Evolutionary conservation across 2,329 filamentous ascomycete species (phyloP).

Genomic region (Geosmithia flava): DNA sequence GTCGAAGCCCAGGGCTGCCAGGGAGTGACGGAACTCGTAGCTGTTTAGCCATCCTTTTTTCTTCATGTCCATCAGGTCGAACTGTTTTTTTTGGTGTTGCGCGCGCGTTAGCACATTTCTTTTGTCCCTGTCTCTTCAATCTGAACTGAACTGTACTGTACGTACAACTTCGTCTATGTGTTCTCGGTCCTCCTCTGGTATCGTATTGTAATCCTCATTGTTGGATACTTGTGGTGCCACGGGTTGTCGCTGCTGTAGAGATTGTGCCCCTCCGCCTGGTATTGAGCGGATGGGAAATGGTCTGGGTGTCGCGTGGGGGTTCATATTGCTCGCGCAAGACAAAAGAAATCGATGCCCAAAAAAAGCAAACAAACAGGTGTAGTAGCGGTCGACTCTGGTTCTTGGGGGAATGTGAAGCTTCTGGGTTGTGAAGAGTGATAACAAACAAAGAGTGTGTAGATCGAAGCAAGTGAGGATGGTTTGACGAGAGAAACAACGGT

Average conservation of each 20-base stretch:
- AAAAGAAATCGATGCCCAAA: background rate
- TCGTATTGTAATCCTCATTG: conserved; percentile 24
- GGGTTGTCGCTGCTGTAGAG: conserved; percentile 13
- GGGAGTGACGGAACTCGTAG: conserved; percentile 93
- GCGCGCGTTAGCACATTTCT: conserved; percentile 6
- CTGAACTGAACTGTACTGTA: background rate
- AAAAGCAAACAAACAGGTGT: no score
- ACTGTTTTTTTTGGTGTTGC: conserved; percentile 34
- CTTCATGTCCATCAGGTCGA: conserved; percentile 92
- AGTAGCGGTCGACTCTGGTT: no score
- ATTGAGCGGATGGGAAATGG: conserved; percentile 21
- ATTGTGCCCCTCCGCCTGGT: conserved; percentile 15
- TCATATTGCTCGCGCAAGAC: conserved; percentile 12
- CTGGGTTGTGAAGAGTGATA: no score
- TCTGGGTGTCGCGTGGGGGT: conserved; percentile 23
- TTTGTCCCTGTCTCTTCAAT: background rate
- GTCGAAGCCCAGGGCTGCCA: conserved; percentile 91
- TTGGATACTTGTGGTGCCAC: conserved; percentile 19
- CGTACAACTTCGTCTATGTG: conserved; percentile 85
- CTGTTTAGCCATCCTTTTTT: conserved; percentile 92
- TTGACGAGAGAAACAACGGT: background rate
- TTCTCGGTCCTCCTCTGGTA: conserved; percentile 82
- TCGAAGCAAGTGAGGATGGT: background rate
- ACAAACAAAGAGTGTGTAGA: no score
- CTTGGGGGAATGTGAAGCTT: no score